phyloP scores from a whole-genome alignment of 2,329 filamentous ascomycete species.

The Apiospora aurea region DNA sequence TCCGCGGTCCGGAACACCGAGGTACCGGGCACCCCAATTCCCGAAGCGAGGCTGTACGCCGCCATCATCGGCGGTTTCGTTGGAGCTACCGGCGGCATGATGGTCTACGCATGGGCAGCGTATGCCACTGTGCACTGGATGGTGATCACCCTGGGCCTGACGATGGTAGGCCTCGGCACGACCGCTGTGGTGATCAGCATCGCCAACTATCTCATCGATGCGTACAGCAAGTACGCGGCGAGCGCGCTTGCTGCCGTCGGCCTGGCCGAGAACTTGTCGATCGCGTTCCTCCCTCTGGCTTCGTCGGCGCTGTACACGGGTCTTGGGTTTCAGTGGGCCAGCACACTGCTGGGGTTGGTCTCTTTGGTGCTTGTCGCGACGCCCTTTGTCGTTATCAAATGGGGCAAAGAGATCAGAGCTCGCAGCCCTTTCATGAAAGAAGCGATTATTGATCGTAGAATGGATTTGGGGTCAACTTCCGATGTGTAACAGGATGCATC shows the following conservation, averaged over 20 bases:
- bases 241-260: constrained; percentile 56
- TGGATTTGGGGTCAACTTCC: not conserved
- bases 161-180: constrained; percentile 57
- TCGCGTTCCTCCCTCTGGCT: constrained; percentile 42
- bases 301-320: constrained; percentile 53
- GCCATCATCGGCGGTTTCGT: constrained; percentile 18
- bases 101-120: constrained; percentile 58
- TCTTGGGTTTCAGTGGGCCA: constrained; percentile 57
- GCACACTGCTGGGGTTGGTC: constrained; percentile 52
- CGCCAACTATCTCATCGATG: constrained; percentile 56
- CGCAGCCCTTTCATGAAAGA: constrained; percentile 22
- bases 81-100: constrained; percentile 51
- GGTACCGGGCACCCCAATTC: constrained; percentile 39
- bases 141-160: constrained; percentile 53
- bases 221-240: constrained; percentile 56
- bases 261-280: constrained; percentile 56
- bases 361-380: constrained; percentile 51
- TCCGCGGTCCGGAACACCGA: constrained; percentile 48
- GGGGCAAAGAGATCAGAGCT: constrained; percentile 35
- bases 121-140: constrained; percentile 53
- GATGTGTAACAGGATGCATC: not conserved
- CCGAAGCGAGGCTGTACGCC: constrained; percentile 23
- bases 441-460: not conserved
- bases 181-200: constrained; percentile 53
- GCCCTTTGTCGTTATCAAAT: constrained; percentile 50